These are phyloP conservation scores for Podospora didyma DNA, from an alignment of 495 filamentous ascomycete species.

Conservation along the genomic window DNA sequence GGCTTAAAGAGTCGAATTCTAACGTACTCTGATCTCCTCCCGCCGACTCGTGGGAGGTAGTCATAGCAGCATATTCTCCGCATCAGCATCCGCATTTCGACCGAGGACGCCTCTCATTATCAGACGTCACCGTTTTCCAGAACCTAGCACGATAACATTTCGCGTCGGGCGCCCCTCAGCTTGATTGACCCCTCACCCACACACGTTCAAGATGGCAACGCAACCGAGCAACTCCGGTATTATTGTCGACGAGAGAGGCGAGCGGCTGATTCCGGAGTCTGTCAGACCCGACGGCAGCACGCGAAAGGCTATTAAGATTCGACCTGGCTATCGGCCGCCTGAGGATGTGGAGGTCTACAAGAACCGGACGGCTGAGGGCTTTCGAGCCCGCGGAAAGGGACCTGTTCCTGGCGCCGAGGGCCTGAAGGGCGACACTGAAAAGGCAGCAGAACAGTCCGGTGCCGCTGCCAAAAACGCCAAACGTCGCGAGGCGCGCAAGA, in stretches of 20 bases:
- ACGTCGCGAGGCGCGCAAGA: conserved; percentile 81
- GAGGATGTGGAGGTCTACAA: conserved; percentile 97
- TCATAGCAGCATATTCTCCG: background rate
- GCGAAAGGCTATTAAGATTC: conserved; percentile 86
- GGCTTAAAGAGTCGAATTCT: background rate
- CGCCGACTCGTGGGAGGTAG: background rate
- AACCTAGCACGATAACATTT: too few species aligned
- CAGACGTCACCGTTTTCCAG: too few species aligned
- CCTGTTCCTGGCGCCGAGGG: conserved; percentile 75
- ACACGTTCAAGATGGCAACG: conserved; percentile 43
- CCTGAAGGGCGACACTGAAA: conserved; percentile 47
- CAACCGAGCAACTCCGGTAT: conserved; percentile 65
- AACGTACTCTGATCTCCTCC: background rate
- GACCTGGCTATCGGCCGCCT: conserved; percentile 88
- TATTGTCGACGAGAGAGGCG: conserved; percentile 67
- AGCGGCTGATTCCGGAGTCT: conserved; percentile 85
- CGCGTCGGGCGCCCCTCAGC: too few species aligned
- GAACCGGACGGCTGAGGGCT: conserved; percentile 82
- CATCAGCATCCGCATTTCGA: background rate
- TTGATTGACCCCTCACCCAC: background rate
- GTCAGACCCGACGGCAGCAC: conserved; percentile 80
- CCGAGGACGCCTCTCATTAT: too few species aligned
- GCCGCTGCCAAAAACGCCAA: conserved; percentile 90
- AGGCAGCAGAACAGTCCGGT: conserved; percentile 32
- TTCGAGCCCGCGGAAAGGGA: conserved; percentile 73